Evolutionary conservation across 2,329 filamentous ascomycete genomes (phyloP), one percentile per base, ranked within the genome.

Genomic region (Neonectria sp.): DNA sequence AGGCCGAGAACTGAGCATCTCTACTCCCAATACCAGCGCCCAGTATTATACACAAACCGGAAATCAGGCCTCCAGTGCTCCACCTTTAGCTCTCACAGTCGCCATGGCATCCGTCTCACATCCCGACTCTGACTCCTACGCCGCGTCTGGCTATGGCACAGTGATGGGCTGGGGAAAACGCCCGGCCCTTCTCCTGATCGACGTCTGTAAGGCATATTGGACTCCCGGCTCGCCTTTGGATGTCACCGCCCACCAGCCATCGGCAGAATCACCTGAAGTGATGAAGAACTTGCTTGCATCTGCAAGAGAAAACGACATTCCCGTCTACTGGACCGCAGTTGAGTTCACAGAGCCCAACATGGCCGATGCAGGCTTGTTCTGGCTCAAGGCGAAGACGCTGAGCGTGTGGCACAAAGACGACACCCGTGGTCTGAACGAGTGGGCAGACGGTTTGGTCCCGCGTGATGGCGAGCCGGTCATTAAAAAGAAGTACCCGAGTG

Each of bases 121-220:
- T 29, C 53, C 58, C 12, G 37, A 65, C 5, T 53, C 64, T 1
- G 60, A 67, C 8, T 78, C 77, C 6, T 79, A 79, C 45, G 69
- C 73, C 8, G 63, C 68, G 3, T 78, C 81, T 43, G 83, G 82
- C 66, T 84, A 81, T 69, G 79, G 79, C 55, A 76, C 79, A 45
- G 80, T 78, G 37, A 82, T 85, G 73, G 82, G 82, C 67, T 85
- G 83, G 83, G 83, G 83, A 43, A 62, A 57, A 25, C 77, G 75
- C 6, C 82, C 83, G 5, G 84, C 80, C 25, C 77, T 86, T 3
- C 73, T 86, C 55, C 72, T 86, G 27, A 80, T 86, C 73, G 84
- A 86, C 70, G 82, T 85, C 46, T 86, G 83, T 74, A 82, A 79
- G 43, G 83, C 82, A 15, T 85, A 85, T 73, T 86, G 82, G 81